These are phyloP conservation scores for Lepiota venenata DNA, from an alignment of 768 basidiomycete species.

Conservation along the genomic window DNA sequence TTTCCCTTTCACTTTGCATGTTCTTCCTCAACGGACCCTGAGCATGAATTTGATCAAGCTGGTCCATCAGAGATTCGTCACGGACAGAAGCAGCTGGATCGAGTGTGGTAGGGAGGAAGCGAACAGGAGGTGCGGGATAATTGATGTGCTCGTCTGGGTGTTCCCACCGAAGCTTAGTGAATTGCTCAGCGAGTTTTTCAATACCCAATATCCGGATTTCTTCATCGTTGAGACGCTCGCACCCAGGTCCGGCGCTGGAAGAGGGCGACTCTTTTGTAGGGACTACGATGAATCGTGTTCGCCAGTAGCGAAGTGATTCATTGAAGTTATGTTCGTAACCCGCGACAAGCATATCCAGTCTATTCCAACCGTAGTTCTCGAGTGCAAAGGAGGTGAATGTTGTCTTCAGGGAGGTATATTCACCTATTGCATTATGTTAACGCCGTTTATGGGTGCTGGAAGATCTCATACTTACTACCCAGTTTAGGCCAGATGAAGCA, in stretches of 20 bases:
- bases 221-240: constrained; percentile 79
- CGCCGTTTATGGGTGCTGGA: not conserved
- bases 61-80: constrained; percentile 75
- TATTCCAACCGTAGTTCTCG: constrained; percentile 88
- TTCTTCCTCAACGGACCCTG: constrained; percentile 75
- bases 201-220: constrained; percentile 88
- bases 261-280: constrained; percentile 74
- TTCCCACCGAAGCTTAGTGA: constrained; percentile 83
- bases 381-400: constrained; percentile 75
- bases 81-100: constrained; percentile 76
- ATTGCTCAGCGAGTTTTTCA: constrained; percentile 86
- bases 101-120: constrained; percentile 82
- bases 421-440: constrained; percentile 32
- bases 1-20: constrained; percentile 73
- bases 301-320: constrained; percentile 88
- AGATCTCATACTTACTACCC: constrained; percentile 39
- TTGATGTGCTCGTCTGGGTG: constrained; percentile 51
- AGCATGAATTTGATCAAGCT: constrained; percentile 78
- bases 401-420: constrained; percentile 77
- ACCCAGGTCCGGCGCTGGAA: constrained; percentile 51
- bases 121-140: constrained; percentile 53
- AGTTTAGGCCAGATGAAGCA: constrained; percentile 94
- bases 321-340: constrained; percentile 79
- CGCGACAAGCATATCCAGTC: constrained; percentile 82
- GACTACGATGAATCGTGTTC: constrained; percentile 90